Evolutionary conservation across 768 basidiomycete genomes (phyloP), one percentile per base, ranked within the genome.

Genomic region (Gloeopeniophorella convolvens): DNA sequence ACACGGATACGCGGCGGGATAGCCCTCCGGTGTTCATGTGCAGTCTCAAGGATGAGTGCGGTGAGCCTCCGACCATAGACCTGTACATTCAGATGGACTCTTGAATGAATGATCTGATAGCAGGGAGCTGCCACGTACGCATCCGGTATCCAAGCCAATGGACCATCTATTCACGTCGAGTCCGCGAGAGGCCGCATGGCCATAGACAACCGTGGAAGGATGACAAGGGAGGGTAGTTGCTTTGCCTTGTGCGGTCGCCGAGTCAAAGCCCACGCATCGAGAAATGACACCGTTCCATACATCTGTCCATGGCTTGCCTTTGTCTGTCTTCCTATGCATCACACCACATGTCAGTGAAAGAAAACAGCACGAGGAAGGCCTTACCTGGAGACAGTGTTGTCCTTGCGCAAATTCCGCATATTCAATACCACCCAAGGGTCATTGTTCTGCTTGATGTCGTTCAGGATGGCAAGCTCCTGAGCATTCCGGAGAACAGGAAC

Each of bases 61-160:
- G 84, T 79, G 42, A 92, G 63, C 32, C 69, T 67, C 33, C 75
- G 71, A 6, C 79, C 76, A 60, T 89, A 85, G 35, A 80, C 70
- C 74, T 80, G 26, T 31, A 46, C 15, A 31, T 36, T 12, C 23
- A 50, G 26, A 40, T 8, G 23, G 5, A 15, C 12, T 40, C 33
- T 47, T 47, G 31, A 59, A 51, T 12, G 50, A 44, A 39, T 16
- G 20, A 39, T 24, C 20, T n/a, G 7, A 23, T 15, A 39, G 36
- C 32, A 30, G 21, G 31, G 1, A 9, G 16, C 32, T 43, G 10
- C 40, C 35, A 71, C 82, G 64, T 63, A 91, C 87, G 61, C 92
- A 95, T 10, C 89, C 93, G 0, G 85, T 76, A 64, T 98, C 94
- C 28, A 95, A 66, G 1, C 94, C 94, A 52, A 92, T 69, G 3